Percentiles rank a stretch among this genome's conserved stretches.
These are phyloP conservation scores for Endocalyx cinctus DNA, from an alignment of 2,329 filamentous ascomycete genomes.

Conservation along the genomic window DNA sequence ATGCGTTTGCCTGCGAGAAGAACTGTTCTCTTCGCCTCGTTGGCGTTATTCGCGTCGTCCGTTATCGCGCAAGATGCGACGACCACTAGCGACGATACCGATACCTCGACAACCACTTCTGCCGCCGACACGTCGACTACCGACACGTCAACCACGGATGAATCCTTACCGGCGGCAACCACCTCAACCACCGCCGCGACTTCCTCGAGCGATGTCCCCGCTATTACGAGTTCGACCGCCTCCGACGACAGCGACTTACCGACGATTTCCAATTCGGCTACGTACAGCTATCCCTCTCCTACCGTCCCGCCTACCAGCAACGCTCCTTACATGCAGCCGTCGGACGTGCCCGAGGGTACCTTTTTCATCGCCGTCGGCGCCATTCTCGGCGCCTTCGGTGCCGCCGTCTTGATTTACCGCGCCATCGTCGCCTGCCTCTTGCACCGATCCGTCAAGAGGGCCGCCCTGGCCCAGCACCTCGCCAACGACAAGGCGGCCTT, in stretches of 20 bases:
- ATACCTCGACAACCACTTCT: slow-evolving; percentile 6
- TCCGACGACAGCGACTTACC: slow-evolving; percentile 9
- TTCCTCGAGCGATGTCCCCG: slow-evolving; percentile 5
- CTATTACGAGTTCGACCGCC: slow-evolving; percentile 10
- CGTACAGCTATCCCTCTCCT: slow-evolving; percentile 63
- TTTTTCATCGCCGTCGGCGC: slow-evolving; percentile 95
- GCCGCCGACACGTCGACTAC: slow-evolving; percentile 9
- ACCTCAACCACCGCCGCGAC: slow-evolving; percentile 11
- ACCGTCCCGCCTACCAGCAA: slow-evolving; percentile 76
- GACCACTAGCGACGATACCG: slow-evolving; percentile 10
- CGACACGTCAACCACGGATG: slow-evolving; percentile 4
- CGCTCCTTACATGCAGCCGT: slow-evolving; percentile 90
- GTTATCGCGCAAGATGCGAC: slow-evolving; percentile 18
- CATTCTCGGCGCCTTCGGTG: slow-evolving; percentile 75
- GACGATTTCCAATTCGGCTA: slow-evolving; percentile 48
- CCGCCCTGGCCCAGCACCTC: slow-evolving; percentile 69
- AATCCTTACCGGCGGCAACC: not conserved
- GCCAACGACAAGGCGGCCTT: slow-evolving; percentile 67
- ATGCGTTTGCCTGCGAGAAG: slow-evolving; percentile 22
- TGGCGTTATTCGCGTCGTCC: slow-evolving; percentile 16
- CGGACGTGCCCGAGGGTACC: slow-evolving; percentile 80
- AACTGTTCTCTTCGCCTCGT: slow-evolving; percentile 18
- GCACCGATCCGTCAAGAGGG: slow-evolving; percentile 83
- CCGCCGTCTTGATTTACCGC: slow-evolving; percentile 84
- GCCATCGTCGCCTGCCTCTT: slow-evolving; percentile 83